These are phyloP conservation scores for Lentinus brumalis DNA, from an alignment of 768 basidiomycete genomes.

Conservation along the genomic window DNA sequence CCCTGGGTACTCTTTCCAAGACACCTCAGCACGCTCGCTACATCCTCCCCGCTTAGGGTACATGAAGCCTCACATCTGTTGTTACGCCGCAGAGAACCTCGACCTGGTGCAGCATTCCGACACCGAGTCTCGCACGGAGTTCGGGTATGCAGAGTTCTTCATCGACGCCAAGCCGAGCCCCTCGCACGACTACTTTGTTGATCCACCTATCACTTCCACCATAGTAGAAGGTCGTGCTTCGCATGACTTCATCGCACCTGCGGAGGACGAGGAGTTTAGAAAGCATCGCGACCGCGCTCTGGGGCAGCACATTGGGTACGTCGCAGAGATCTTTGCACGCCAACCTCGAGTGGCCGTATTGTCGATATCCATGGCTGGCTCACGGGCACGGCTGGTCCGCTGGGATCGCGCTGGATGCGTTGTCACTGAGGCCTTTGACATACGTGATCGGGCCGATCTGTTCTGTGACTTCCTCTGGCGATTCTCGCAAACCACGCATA, in stretches of 20 bases:
- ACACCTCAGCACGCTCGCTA: neutral
- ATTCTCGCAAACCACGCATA: slow-evolving; percentile 19
- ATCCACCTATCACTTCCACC: neutral
- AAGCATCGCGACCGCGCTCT: neutral
- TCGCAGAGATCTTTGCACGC: slow-evolving; percentile 11
- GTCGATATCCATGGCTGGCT: slow-evolving; percentile 29
- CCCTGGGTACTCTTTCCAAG: slow-evolving; percentile 8
- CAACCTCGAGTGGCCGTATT: slow-evolving; percentile 34
- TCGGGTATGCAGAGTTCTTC: slow-evolving; percentile 17
- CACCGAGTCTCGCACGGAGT: neutral
- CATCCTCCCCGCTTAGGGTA: neutral
- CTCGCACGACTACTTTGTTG: slow-evolving; percentile 10
- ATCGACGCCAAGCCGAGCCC: slow-evolving; percentile 3
- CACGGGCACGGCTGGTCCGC: slow-evolving; percentile 31
- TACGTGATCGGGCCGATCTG: slow-evolving; percentile 13
- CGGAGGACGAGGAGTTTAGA: neutral
- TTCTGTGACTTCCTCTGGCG: slow-evolving; percentile 33
- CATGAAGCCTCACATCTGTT: slow-evolving; percentile 10
- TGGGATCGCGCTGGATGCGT: slow-evolving; percentile 36
- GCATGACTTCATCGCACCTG: slow-evolving; percentile 2
- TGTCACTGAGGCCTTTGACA: slow-evolving; percentile 32
- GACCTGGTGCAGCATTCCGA: neutral
- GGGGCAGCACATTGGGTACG: neutral
- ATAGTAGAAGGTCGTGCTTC: neutral
- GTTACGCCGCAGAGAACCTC: slow-evolving; percentile 1